Evolutionary conservation across 2,329 filamentous ascomycete genomes (phyloP).

Genomic region (Colletotrichum euphorbiae): DNA sequence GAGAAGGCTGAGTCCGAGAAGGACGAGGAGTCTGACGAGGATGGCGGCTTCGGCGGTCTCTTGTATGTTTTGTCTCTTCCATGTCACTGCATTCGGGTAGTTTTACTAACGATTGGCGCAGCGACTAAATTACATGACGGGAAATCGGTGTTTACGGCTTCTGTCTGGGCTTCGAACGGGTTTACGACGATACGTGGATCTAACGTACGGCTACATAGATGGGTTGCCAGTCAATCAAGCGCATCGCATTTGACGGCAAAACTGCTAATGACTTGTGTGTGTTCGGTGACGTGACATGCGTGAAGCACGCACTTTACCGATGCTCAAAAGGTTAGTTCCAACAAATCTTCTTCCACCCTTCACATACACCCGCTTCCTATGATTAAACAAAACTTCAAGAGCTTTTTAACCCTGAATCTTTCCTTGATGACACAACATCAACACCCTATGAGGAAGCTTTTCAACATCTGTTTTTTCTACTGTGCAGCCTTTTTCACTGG

Average conservation of each 20-base stretch:
- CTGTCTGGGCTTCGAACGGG: conserved; percentile 56
- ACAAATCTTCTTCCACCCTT: conserved; percentile 34
- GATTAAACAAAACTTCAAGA: conserved; percentile 70
- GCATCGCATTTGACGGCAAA: conserved; percentile 46
- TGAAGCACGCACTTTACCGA: conserved; percentile 19
- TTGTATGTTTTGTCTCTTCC: conserved; percentile 64
- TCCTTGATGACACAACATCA: conserved; percentile 69
- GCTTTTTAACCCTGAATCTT: conserved; percentile 76
- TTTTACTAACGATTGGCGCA: conserved; percentile 55
- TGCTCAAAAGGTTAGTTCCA: conserved; percentile 58
- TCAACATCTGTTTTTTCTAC: conserved; percentile 39
- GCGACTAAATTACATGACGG: conserved; percentile 65
- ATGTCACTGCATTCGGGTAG: neutral
- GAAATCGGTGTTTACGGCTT: conserved; percentile 53
- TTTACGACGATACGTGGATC: conserved; percentile 56
- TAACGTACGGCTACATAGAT: conserved; percentile 60
- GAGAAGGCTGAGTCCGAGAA: conserved; percentile 75
- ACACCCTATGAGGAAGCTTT: conserved; percentile 66
- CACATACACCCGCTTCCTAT: conserved; percentile 54
- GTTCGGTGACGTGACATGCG: conserved; percentile 45
- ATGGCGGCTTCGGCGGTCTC: conserved; percentile 83
- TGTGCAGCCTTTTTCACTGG: conserved; percentile 42
- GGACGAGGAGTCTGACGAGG: conserved; percentile 75
- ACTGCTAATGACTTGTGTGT: conserved; percentile 21
- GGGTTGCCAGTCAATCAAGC: conserved; percentile 56